phyloP scores from a whole-genome alignment of 2,329 filamentous ascomycete species.

The Ceratocystis cubensis region DNA sequence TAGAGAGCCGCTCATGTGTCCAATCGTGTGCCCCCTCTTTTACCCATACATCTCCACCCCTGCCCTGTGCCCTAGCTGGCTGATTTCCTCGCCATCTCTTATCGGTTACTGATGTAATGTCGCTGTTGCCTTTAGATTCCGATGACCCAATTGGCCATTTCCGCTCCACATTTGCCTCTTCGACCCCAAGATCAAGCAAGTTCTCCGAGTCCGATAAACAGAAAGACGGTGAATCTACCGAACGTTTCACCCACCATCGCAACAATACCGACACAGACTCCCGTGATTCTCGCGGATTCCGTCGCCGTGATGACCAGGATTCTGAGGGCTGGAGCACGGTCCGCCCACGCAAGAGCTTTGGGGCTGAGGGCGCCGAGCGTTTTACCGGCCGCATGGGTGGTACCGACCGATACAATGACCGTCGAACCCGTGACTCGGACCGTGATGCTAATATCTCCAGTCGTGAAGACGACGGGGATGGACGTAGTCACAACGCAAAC shows the following conservation, averaged over 20 bases:
- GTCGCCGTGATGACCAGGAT: constrained; percentile 47
- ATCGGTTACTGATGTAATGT: neutral
- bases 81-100: neutral
- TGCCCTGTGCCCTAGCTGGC: neutral
- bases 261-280: constrained; percentile 37
- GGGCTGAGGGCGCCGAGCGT: constrained; percentile 57
- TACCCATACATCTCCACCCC: neutral
- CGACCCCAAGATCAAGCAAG: constrained; percentile 1
- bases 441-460: constrained; percentile 42
- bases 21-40: neutral
- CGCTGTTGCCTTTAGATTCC: neutral
- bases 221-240: constrained; percentile 41
- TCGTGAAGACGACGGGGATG: constrained; percentile 39
- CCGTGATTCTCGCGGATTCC: constrained; percentile 34
- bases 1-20: too few relatives aligned
- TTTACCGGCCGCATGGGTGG: constrained; percentile 55
- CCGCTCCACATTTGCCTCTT: constrained; percentile 20
- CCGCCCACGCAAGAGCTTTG: constrained; percentile 62
- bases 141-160: constrained; percentile 19
- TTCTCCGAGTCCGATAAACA: constrained; percentile 17
- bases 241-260: constrained; percentile 42
- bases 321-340: constrained; percentile 63
- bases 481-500: constrained; percentile 45
- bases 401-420: constrained; percentile 33
- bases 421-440: constrained; percentile 41